Conservation (phyloP, 345 rosid species). For the Noccaea caerulescens region DNA sequence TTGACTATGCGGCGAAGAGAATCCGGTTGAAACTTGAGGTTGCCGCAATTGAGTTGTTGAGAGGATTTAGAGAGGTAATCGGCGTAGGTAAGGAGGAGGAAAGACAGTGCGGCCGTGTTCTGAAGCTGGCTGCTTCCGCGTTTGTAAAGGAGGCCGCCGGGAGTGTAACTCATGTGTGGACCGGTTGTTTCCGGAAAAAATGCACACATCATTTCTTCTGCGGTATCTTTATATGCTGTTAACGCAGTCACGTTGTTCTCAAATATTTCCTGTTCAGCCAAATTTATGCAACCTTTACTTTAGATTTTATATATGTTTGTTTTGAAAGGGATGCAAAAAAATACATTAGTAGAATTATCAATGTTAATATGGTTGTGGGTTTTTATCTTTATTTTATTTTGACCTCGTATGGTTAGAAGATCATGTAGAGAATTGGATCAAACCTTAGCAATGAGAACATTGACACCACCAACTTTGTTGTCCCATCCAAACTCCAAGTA, state of each 20-base stretch:
- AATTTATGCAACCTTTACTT: not conserved
- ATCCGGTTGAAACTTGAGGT: constrained; percentile 46
- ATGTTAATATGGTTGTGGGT: too few species aligned
- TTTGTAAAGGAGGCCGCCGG: constrained; percentile 82
- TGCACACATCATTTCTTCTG: constrained; percentile 86
- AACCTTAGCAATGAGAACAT: constrained; percentile 69
- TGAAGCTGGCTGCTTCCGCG: constrained; percentile 89
- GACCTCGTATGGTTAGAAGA: not conserved
- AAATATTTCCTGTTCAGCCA: constrained; percentile 58
- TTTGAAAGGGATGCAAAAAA: too few species aligned
- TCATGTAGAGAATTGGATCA: constrained; percentile 13
- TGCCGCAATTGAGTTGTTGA: constrained; percentile 64
- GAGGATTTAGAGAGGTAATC: constrained; percentile 70
- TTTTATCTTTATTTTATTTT: not conserved
- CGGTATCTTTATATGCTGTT: constrained; percentile 63
- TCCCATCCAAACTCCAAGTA: constrained; percentile 86
- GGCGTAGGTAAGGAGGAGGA: constrained; percentile 82
- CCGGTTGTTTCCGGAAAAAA: constrained; percentile 64
- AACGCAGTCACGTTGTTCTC: constrained; percentile 57
- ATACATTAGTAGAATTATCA: not conserved
- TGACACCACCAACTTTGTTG: constrained; percentile 68
- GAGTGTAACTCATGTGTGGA: constrained; percentile 72
- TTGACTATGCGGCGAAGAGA: constrained; percentile 76
- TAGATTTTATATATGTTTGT: not conserved
- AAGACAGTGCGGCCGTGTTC: constrained; percentile 74